Evolutionary conservation across 2,329 filamentous ascomycete species (phyloP).

Genomic region (Fonsecaea erecta): DNA sequence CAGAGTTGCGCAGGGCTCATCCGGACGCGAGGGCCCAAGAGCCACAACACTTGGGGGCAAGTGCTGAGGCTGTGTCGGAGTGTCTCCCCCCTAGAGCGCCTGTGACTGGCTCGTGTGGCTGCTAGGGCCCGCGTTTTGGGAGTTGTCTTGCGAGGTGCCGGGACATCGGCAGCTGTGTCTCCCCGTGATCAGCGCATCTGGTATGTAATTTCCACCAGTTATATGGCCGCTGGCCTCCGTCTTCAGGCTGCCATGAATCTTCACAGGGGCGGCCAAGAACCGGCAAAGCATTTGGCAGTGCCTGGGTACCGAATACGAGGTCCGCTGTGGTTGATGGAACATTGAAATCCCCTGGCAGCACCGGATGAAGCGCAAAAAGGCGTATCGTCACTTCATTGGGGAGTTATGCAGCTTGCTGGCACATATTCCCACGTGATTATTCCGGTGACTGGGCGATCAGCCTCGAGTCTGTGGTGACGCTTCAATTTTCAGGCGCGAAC

Average conservation of each 20-base stretch:
- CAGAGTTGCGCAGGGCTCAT: conserved; percentile 2
- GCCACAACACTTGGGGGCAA: conserved; percentile 16
- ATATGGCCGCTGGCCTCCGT: not conserved
- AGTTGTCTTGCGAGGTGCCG: not conserved
- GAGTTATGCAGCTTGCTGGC: not conserved
- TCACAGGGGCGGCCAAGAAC: not conserved
- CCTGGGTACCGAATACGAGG: no score
- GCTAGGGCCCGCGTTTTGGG: not conserved
- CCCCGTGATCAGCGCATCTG: conserved; percentile 13
- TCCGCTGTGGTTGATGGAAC: no score
- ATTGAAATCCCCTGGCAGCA: not conserved
- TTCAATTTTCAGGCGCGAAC: conserved; percentile 6
- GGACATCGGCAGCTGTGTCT: conserved; percentile 13
- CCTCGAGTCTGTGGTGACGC: not conserved
- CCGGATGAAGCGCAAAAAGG: not conserved
- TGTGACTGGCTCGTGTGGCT: not conserved
- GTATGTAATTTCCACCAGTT: conserved; percentile 9
- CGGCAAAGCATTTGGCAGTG: not conserved
- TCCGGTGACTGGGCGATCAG: not conserved
- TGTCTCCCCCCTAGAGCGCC: not conserved
- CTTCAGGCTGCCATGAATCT: conserved; percentile 13
- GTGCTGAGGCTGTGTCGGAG: conserved; percentile 26
- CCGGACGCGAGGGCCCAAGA: conserved; percentile 5
- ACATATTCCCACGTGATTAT: not conserved
- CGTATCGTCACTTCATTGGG: not conserved